Conservation (phyloP, 2,329 filamentous ascomycete species). For the Dendryphion nanum region DNA sequence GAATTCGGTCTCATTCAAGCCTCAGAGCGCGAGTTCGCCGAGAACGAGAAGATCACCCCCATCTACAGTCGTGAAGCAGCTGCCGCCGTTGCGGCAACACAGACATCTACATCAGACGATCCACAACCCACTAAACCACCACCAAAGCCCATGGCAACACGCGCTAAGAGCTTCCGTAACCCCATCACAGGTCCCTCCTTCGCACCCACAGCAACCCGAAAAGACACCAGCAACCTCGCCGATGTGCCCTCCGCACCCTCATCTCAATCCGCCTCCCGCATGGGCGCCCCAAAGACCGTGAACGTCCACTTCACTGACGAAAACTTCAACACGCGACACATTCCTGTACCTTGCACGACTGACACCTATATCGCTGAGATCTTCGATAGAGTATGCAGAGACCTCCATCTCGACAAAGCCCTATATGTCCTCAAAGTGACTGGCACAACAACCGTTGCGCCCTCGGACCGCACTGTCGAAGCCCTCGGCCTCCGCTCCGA, state of each 20-base stretch:
- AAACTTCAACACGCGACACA: slow-evolving; percentile 66
- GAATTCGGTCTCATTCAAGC: slow-evolving; percentile 80
- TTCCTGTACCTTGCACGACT: slow-evolving; percentile 73
- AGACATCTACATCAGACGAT: slow-evolving; percentile 25
- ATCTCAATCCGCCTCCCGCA: slow-evolving; percentile 52
- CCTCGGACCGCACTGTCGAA: slow-evolving; percentile 74
- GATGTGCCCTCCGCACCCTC: slow-evolving; percentile 44
- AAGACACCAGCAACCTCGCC: slow-evolving; percentile 44
- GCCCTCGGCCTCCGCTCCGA: slow-evolving; percentile 74
- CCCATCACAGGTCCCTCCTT: slow-evolving; percentile 53
- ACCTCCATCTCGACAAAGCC: slow-evolving; percentile 74
- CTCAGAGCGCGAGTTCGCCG: slow-evolving; percentile 63
- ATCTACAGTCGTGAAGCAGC: slow-evolving; percentile 59
- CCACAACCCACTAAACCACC: slow-evolving; percentile 12
- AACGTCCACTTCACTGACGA: slow-evolving; percentile 71
- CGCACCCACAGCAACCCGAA: slow-evolving; percentile 45
- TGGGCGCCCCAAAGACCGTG: slow-evolving; percentile 68
- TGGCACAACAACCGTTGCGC: slow-evolving; percentile 70
- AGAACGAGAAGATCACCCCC: slow-evolving; percentile 68
- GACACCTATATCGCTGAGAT: slow-evolving; percentile 83
- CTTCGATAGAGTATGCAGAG: slow-evolving; percentile 73
- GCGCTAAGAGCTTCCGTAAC: slow-evolving; percentile 47
- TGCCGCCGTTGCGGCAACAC: slow-evolving; percentile 21
- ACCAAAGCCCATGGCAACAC: slow-evolving; percentile 33
- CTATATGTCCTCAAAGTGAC: slow-evolving; percentile 77